Evolutionary conservation across 1,139 yeast species (phyloP).

Genomic region (Sugiyamaella neomexicana): DNA sequence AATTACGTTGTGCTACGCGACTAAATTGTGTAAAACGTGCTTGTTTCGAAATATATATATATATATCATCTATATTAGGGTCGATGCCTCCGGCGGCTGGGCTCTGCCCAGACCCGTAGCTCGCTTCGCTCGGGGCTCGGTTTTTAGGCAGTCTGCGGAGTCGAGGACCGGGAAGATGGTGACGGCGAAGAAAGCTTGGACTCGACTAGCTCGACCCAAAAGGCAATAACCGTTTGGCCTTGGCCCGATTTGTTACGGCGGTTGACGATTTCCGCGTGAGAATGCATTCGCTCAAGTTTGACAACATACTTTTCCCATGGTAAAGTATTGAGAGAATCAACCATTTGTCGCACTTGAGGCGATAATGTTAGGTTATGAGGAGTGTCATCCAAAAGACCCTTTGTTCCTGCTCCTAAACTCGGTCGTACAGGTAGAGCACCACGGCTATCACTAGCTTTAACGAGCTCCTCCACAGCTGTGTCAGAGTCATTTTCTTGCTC

Average conservation of each 20-base stretch:
- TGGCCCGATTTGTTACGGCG: conserved; percentile 36
- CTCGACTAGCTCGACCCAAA: conserved; percentile 29
- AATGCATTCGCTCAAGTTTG: conserved; percentile 62
- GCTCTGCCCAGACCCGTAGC: background rate
- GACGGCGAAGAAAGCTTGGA: background rate
- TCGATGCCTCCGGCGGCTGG: background rate
- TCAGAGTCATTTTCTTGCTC: conserved; percentile 14
- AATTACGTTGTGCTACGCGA: conserved; percentile 65
- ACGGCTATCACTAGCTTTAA: background rate
- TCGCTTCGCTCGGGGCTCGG: background rate
- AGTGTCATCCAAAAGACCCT: conserved; percentile 28
- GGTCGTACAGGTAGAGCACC: conserved; percentile 34
- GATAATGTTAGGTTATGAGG: conserved; percentile 29
- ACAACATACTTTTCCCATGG: conserved; percentile 73
- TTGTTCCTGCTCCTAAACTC: conserved; percentile 24
- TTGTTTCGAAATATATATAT: conserved; percentile 5
- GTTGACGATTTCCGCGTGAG: conserved; percentile 74
- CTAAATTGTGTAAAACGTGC: conserved; percentile 20
- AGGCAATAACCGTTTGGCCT: conserved; percentile 34
- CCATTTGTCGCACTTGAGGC: conserved; percentile 49
- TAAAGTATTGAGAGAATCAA: conserved; percentile 57
- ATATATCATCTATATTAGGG: background rate
- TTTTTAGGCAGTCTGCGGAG: background rate
- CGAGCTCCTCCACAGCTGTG: conserved; percentile 7
- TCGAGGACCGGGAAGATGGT: background rate